phyloP scores from a whole-genome alignment of 257 asterid genomes.

The Solanum pimpinellifolium region DNA sequence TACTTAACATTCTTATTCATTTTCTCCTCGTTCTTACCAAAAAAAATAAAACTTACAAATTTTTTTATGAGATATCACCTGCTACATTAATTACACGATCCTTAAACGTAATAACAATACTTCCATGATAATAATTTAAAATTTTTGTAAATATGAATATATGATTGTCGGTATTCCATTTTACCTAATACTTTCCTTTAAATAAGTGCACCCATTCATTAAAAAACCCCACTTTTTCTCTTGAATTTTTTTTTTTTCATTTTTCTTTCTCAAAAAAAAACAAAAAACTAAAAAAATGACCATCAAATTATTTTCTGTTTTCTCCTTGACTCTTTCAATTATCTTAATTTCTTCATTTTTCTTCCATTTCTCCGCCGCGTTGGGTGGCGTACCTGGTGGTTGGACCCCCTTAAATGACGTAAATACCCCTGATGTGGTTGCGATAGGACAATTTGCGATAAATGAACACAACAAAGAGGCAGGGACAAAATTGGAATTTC shows the following conservation, averaged over 20 bases:
- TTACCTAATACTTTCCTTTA: background rate
- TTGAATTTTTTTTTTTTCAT: background rate
- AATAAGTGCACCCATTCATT: background rate
- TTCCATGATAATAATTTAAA: background rate
- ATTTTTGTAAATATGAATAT: background rate
- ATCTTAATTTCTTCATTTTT: background rate
- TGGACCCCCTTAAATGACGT: constrained; percentile 15
- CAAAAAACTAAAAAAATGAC: background rate
- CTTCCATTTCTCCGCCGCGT: background rate
- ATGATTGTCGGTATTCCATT: background rate
- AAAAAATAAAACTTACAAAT: no score
- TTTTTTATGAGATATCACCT: background rate
- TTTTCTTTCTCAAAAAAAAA: background rate
- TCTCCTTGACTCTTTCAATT: background rate
- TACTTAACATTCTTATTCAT: background rate
- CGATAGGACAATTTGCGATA: constrained; percentile 27
- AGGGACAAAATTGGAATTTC: constrained; percentile 4
- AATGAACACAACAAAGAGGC: constrained; percentile 20
- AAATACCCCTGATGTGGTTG: constrained; percentile 12
- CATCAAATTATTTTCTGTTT: background rate
- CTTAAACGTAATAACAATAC: background rate
- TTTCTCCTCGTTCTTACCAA: background rate
- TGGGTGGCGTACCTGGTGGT: background rate
- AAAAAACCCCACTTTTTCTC: background rate
- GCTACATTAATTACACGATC: background rate